These are phyloP conservation scores for Colletotrichum sp. DNA, from an alignment of 2,329 filamentous ascomycete genomes.

Conservation along the genomic window DNA sequence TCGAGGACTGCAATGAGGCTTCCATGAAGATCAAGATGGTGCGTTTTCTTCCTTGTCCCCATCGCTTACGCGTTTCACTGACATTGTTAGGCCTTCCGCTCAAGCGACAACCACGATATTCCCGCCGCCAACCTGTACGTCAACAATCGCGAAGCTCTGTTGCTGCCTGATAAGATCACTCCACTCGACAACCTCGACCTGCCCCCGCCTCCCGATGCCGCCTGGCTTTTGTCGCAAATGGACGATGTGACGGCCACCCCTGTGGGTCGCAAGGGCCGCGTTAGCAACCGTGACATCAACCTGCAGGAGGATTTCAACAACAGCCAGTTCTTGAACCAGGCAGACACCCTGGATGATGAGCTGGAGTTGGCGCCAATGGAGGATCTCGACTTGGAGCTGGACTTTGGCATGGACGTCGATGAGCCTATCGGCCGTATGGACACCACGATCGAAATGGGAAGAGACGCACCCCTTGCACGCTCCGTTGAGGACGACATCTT, in stretches of 20 bases:
- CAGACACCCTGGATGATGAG: conserved; percentile 63
- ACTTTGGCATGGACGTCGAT: conserved; percentile 77
- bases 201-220: conserved; percentile 86
- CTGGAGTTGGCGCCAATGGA: conserved; percentile 60
- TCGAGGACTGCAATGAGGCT: conserved; percentile 97
- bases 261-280: conserved; percentile 60
- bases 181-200: conserved; percentile 81
- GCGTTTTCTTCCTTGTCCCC: conserved; percentile 28
- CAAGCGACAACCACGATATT: conserved; percentile 93
- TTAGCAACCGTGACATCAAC: conserved; percentile 69
- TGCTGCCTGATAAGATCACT: conserved; percentile 90
- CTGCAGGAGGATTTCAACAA: conserved; percentile 72
- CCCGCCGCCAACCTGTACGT: conserved; percentile 76
- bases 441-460: conserved; percentile 83
- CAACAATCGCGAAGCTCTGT: conserved; percentile 83
- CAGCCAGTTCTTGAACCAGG: conserved; percentile 81
- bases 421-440: conserved; percentile 59
- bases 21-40: conserved; percentile 99
- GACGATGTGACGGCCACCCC: conserved; percentile 64
- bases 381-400: conserved; percentile 75
- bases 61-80: conserved; percentile 30
- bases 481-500: conserved; percentile 74
- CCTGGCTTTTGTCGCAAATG: conserved; percentile 79
- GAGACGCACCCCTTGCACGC: conserved; percentile 76
- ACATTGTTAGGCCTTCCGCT: conserved; percentile 80